phyloP scores from a whole-genome alignment of 257 asterid species.

The Solanum tarijense region DNA sequence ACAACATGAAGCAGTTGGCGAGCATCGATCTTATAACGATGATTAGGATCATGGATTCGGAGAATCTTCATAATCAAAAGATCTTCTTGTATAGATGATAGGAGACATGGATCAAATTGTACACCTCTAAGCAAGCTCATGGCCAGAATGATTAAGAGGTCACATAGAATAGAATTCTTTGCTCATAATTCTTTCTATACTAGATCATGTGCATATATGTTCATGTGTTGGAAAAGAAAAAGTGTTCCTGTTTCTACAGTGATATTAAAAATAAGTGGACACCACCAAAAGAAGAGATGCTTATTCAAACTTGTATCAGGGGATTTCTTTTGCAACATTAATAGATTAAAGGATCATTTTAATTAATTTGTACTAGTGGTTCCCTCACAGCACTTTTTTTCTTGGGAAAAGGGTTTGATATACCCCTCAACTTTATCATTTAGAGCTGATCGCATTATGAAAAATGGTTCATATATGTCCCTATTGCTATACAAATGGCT shows the following conservation, averaged over 20 bases:
- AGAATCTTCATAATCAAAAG: slow-evolving; percentile 38
- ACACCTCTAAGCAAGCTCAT: slow-evolving; percentile 24
- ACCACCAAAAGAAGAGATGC: slow-evolving; percentile 18
- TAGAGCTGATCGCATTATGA: too few species aligned
- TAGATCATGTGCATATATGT: not conserved
- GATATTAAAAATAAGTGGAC: not conserved
- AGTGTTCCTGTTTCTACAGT: not conserved
- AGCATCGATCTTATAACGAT: slow-evolving; percentile 35
- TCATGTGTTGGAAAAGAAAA: not conserved
- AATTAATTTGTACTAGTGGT: not conserved
- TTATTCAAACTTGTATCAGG: slow-evolving; percentile 1
- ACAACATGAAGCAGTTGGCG: slow-evolving; percentile 27
- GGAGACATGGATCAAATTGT: slow-evolving; percentile 2
- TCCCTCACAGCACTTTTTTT: slow-evolving; percentile 3
- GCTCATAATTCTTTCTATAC: not conserved
- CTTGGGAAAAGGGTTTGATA: too few species aligned
- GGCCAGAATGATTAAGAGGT: not conserved
- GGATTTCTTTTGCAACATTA: not conserved
- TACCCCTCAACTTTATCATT: too few species aligned
- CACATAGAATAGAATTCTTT: not conserved
- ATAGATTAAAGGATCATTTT: slow-evolving; percentile 11
- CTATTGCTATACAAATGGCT: too few species aligned
- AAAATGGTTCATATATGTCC: too few species aligned
- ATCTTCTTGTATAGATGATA: slow-evolving; percentile 27
- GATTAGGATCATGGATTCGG: slow-evolving; percentile 56